A percentile compares a stretch with the other conserved stretches of the same genome.
Conservation (phyloP, 2,329 filamentous ascomycete species). For the Paradendryphiella salina region DNA sequence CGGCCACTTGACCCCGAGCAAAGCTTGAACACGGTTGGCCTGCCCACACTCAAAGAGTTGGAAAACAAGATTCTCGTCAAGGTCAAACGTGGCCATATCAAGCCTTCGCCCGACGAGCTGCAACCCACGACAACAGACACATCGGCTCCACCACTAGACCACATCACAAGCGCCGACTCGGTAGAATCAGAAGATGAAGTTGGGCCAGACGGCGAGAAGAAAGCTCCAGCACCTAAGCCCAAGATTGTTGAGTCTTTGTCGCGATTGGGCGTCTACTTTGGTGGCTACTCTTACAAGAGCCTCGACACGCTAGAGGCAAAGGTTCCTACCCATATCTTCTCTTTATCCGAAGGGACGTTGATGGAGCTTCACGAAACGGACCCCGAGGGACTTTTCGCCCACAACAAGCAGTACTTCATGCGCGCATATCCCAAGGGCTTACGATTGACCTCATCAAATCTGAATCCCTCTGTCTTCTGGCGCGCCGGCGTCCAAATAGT, state of each 20-base stretch:
- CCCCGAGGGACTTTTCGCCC: conserved; percentile 68
- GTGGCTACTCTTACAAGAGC: conserved; percentile 77
- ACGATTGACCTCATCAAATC: conserved; percentile 80
- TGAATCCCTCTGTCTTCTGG: conserved; percentile 86
- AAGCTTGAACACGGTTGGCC: conserved; percentile 60
- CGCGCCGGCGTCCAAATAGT: conserved; percentile 87
- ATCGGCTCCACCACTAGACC: conserved; percentile 28
- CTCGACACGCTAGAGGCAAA: conserved; percentile 64
- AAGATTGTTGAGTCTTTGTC: conserved; percentile 73
- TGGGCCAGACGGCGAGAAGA: conserved; percentile 48
- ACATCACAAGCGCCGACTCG: conserved; percentile 30
- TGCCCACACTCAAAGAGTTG: conserved; percentile 67
- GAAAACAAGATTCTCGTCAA: conserved; percentile 71
- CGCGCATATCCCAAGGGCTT: conserved; percentile 84
- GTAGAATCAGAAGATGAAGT: conserved; percentile 38
- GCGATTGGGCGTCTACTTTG: conserved; percentile 79
- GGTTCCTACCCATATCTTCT: conserved; percentile 66
- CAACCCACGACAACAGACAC: conserved; percentile 39
- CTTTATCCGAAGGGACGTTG: conserved; percentile 63
- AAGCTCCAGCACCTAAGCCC: conserved; percentile 55
- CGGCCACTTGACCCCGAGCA: conserved; percentile 47
- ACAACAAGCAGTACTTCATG: conserved; percentile 83
- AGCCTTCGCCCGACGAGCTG: conserved; percentile 31
- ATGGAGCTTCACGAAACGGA: conserved; percentile 67
- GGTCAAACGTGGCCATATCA: conserved; percentile 52